Conservation (phyloP, 768 basidiomycete genomes). For the Trametes villosa region DNA sequence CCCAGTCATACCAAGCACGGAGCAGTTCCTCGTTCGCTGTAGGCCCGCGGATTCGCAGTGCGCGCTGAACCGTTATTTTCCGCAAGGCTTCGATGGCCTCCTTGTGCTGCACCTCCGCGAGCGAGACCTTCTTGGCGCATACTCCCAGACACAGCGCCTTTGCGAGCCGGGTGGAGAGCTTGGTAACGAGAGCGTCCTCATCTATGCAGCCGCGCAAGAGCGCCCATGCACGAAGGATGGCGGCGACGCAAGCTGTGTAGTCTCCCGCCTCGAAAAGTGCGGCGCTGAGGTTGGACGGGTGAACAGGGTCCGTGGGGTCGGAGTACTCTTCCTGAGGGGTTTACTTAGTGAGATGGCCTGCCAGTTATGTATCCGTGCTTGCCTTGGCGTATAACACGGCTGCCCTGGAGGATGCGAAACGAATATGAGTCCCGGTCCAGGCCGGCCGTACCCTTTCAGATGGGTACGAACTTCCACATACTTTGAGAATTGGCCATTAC, state of each 20-base stretch:
- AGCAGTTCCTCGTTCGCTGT: background rate
- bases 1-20: slow-evolving; percentile 22
- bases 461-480: too few relatives aligned
- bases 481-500: too few relatives aligned
- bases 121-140: too few relatives aligned
- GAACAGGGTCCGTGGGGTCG: slow-evolving; percentile 17
- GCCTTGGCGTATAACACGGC: slow-evolving; percentile 1
- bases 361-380: too few relatives aligned
- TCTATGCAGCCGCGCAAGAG: background rate
- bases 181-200: background rate
- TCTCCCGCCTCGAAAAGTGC: slow-evolving; percentile 27
- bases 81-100: background rate
- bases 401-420: background rate
- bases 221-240: slow-evolving; percentile 23
- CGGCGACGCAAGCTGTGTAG: slow-evolving; percentile 19
- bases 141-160: background rate
- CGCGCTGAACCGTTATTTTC: background rate
- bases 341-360: background rate
- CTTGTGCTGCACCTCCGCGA: too few relatives aligned
- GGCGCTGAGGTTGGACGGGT: slow-evolving; percentile 31
- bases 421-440: too few relatives aligned
- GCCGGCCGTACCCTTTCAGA: too few relatives aligned
- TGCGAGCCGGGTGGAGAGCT: slow-evolving; percentile 13
- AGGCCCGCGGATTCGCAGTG: background rate
- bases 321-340: slow-evolving; percentile 15